These are phyloP conservation scores for Lipomyces spencermartinsiae DNA, from an alignment of 805 yeast species.

Conservation along the genomic window DNA sequence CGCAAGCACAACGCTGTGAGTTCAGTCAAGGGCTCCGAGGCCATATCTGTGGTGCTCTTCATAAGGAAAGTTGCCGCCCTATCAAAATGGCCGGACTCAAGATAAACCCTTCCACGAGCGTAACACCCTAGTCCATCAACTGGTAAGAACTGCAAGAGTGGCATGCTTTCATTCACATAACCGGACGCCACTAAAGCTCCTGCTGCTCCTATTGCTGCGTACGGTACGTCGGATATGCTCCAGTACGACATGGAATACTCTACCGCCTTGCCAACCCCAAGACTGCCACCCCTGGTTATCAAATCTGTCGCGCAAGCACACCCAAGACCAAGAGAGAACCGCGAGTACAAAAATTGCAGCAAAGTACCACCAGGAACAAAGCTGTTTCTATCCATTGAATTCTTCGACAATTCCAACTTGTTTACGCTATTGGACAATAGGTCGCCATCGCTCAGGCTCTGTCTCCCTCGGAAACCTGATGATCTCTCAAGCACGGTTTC, in stretches of 20 bases:
- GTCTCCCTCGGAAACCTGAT: background rate
- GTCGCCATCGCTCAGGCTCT: constrained; percentile 9
- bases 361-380: constrained; percentile 10
- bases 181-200: constrained; percentile 15
- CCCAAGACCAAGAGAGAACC: constrained; percentile 19
- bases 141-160: constrained; percentile 14
- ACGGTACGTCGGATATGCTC: constrained; percentile 10
- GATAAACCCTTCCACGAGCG: constrained; percentile 26
- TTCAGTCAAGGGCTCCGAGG: background rate
- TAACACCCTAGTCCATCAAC: constrained; percentile 23
- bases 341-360: constrained; percentile 17
- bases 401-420: constrained; percentile 13
- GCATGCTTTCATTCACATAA: constrained; percentile 1
- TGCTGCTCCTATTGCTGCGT: constrained; percentile 20
- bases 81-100: constrained; percentile 6
- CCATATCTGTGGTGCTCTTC: constrained; percentile 14
- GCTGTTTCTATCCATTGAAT: background rate
- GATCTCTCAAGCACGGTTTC: constrained; percentile 12
- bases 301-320: constrained; percentile 18
- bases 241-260: constrained; percentile 20
- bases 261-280: constrained; percentile 25
- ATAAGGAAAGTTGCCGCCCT: constrained; percentile 18
- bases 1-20: constrained; percentile 10
- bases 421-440: constrained; percentile 8
- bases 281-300: constrained; percentile 15